Evolutionary conservation across 345 rosid genomes (phyloP).

Genomic region (Nephelium lappaceum): DNA sequence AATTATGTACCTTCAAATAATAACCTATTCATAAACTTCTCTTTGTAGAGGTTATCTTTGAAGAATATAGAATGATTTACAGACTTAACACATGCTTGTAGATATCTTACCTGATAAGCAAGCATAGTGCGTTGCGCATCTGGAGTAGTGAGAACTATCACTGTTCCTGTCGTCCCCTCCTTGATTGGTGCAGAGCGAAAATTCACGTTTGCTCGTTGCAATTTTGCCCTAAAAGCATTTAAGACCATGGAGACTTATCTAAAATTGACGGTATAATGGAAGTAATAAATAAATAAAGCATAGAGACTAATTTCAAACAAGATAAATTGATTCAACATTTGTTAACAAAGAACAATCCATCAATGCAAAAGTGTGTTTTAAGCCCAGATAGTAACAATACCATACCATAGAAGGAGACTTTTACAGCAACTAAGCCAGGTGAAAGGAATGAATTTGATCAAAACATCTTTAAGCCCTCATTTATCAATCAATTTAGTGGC

Average conservation of each 20-base stretch:
- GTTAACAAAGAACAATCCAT: not conserved
- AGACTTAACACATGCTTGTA: not conserved
- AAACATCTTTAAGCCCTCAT: not conserved
- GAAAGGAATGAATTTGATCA: not conserved
- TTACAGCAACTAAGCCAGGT: not conserved
- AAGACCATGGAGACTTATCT: not conserved
- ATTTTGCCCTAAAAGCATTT: slow-evolving; percentile 57
- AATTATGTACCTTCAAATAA: not conserved
- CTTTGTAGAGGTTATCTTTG: not conserved
- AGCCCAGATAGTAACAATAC: not conserved
- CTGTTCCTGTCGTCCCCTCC: slow-evolving; percentile 97
- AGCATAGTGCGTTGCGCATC: slow-evolving; percentile 99
- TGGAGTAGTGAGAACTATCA: slow-evolving; percentile 93
- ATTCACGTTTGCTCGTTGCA: slow-evolving; percentile 75
- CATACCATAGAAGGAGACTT: not conserved
- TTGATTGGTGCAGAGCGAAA: slow-evolving; percentile 82
- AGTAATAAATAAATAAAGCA: not conserved
- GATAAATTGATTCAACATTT: slow-evolving; percentile 4
- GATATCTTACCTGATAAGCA: slow-evolving; percentile 70
- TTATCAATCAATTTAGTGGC: not conserved
- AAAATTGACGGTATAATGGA: not conserved
- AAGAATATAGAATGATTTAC: not conserved
- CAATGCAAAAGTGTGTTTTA: not conserved
- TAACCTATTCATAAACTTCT: not conserved
- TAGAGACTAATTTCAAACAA: not conserved